These are phyloP conservation scores for Cenococcum geophilum DNA, from an alignment of 495 filamentous ascomycete genomes.

Conservation along the genomic window DNA sequence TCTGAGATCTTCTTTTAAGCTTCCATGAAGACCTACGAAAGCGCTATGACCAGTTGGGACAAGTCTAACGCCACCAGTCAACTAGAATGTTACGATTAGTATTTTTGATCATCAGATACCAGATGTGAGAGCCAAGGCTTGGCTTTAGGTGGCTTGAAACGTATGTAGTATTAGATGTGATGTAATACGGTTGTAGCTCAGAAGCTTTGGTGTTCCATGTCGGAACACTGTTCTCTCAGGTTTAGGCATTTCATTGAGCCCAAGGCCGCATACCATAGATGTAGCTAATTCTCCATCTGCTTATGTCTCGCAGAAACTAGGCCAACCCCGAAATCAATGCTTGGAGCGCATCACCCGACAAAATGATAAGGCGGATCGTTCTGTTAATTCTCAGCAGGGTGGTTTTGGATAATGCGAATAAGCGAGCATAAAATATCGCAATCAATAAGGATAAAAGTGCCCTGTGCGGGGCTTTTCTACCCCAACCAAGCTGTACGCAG, in stretches of 20 bases:
- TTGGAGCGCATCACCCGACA: neutral
- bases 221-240: neutral
- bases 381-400: neutral
- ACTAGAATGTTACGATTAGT: too few species aligned
- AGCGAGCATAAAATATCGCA: too few species aligned
- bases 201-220: neutral
- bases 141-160: slow-evolving; percentile 1
- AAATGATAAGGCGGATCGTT: neutral
- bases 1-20: too few species aligned
- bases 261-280: neutral
- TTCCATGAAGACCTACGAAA: too few species aligned
- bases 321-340: neutral
- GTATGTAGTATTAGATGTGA: neutral
- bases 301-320: neutral
- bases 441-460: too few species aligned
- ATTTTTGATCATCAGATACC: too few species aligned
- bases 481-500: too few species aligned
- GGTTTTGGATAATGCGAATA: too few species aligned
- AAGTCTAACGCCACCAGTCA: too few species aligned
- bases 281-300: neutral
- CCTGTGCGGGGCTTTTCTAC: too few species aligned
- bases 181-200: neutral
- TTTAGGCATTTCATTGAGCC: neutral
- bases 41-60: too few species aligned
- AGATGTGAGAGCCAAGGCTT: too few species aligned